phyloP scores from a whole-genome alignment of 192 early-diverging fungal species.

The Coemansia sp. region DNA sequence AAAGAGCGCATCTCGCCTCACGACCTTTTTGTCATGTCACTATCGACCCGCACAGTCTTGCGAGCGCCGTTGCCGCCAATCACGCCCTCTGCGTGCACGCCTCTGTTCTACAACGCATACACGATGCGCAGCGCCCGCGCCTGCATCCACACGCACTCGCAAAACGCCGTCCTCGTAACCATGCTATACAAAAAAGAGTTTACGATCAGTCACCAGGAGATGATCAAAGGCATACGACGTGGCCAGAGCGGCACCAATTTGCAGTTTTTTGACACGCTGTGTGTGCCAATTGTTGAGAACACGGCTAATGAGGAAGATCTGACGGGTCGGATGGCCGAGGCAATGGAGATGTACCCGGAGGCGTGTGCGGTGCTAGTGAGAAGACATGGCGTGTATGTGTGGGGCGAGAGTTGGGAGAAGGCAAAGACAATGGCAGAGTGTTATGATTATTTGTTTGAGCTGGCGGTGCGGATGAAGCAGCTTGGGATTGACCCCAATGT shows the following conservation, averaged over 20 bases:
- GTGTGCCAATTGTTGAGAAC: constrained; percentile 96
- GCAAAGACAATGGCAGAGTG: constrained; percentile 98
- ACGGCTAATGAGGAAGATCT: constrained; percentile 91
- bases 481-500: constrained; percentile 74
- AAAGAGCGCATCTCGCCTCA: constrained; percentile 86
- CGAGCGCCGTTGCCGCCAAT: constrained; percentile 63
- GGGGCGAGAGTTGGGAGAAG: constrained; percentile 95
- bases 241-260: constrained; percentile 65
- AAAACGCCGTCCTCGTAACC: constrained; percentile 91
- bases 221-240: constrained; percentile 96
- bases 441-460: constrained; percentile 98
- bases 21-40: constrained; percentile 82
- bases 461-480: constrained; percentile 88
- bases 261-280: constrained; percentile 75
- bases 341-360: constrained; percentile 84
- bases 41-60: constrained; percentile 57
- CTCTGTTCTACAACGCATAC: constrained; percentile 93
- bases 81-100: constrained; percentile 91
- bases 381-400: constrained; percentile 95
- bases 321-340: constrained; percentile 80
- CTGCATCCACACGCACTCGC: constrained; percentile 97
- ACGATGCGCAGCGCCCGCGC: constrained; percentile 78
- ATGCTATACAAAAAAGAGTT: constrained; percentile 79
- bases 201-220: constrained; percentile 92
- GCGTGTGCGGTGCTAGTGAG: constrained; percentile 93